These are phyloP conservation scores for Akebia trifoliata DNA, from an alignment of 164 flowering plant genomes.

Conservation along the genomic window DNA sequence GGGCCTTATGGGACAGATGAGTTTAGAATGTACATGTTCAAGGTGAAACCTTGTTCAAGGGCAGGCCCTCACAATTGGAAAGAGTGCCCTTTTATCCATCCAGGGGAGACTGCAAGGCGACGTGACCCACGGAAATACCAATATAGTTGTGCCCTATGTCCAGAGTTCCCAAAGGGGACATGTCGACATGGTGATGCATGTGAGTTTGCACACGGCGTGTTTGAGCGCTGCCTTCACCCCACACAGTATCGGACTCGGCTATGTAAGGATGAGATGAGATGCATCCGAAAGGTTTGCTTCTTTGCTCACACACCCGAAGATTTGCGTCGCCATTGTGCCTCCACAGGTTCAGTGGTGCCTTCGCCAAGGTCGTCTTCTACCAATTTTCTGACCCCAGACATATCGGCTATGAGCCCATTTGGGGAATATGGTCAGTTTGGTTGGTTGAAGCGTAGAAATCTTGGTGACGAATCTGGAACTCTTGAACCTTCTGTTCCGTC, in stretches of 20 bases:
- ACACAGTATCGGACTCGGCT: slow-evolving; percentile 86
- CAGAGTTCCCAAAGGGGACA: slow-evolving; percentile 79
- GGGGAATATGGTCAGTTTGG: slow-evolving; percentile 28
- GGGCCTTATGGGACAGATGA: slow-evolving; percentile 84
- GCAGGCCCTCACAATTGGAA: slow-evolving; percentile 97
- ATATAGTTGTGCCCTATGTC: slow-evolving; percentile 93
- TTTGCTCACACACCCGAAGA: slow-evolving; percentile 87
- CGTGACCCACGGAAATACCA: slow-evolving; percentile 80
- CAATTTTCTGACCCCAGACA: slow-evolving; percentile 30
- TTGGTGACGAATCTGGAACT: slow-evolving; percentile 60
- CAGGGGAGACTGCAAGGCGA: slow-evolving; percentile 89
- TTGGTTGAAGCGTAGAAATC: slow-evolving; percentile 55
- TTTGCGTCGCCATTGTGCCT: slow-evolving; percentile 73
- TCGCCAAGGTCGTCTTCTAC: slow-evolving; percentile 55
- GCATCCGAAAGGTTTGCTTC: slow-evolving; percentile 79
- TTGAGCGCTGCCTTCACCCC: slow-evolving; percentile 95
- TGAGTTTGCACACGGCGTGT: slow-evolving; percentile 94
- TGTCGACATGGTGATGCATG: slow-evolving; percentile 76
- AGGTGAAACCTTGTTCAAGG: slow-evolving; percentile 92
- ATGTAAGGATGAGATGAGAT: slow-evolving; percentile 86
- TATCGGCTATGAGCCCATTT: slow-evolving; percentile 44
- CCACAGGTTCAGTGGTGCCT: slow-evolving; percentile 85
- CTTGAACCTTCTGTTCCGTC: slow-evolving; percentile 45
- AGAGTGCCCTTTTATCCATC: slow-evolving; percentile 94
- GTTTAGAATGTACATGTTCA: slow-evolving; percentile 86